Percentiles rank a stretch among this genome's conserved stretches.
Conservation (phyloP, 805 yeast species). For the Vanderwaltozyma tropicalis region DNA sequence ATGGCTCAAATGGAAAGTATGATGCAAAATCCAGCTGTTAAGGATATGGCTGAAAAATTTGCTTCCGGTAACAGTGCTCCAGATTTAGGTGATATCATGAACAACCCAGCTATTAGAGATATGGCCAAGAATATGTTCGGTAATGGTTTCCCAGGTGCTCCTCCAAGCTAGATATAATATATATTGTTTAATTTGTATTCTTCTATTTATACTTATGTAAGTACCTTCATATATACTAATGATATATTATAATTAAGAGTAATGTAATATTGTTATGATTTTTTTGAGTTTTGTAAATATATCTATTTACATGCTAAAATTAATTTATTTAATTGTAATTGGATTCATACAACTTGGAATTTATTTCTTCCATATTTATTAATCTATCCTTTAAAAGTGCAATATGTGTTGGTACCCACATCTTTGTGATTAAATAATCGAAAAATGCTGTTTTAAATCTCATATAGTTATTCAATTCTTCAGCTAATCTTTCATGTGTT, state of each 20-base stretch:
- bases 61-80: constrained; percentile 54
- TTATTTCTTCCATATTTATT: not conserved
- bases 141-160: constrained; percentile 24
- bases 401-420: constrained; percentile 1
- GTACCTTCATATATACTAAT: no score
- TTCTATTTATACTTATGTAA: no score
- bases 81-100: constrained; percentile 60
- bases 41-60: constrained; percentile 73
- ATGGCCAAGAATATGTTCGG: constrained; percentile 67
- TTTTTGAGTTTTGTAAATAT: no score
- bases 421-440: constrained; percentile 6
- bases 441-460: constrained; percentile 38
- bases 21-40: constrained; percentile 71
- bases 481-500: constrained; percentile 54
- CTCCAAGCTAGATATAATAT: not conserved
- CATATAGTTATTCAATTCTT: constrained; percentile 50
- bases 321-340: no score
- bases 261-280: no score
- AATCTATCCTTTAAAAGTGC: not conserved
- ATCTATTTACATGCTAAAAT: no score
- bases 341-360: no score
- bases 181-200: no score
- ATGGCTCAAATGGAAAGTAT: constrained; percentile 54
- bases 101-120: constrained; percentile 66
- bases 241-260: no score